Evolutionary conservation across 495 filamentous ascomycete species (phyloP).

Genomic region (Penicillium desertorum): DNA sequence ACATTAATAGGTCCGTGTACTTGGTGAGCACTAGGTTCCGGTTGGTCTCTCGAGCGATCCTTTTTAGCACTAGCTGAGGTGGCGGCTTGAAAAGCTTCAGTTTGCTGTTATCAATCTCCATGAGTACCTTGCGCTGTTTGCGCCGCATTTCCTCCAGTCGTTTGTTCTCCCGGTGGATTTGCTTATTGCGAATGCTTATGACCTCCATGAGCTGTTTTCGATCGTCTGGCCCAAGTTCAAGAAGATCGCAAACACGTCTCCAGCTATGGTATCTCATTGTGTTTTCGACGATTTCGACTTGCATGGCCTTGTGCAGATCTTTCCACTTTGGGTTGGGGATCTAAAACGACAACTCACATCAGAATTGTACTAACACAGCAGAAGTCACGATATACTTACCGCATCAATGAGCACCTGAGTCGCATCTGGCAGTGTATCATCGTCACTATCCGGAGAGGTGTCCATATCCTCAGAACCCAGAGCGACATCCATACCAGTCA

Average conservation of each 20-base stretch:
- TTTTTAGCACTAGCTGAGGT: conserved; percentile 26
- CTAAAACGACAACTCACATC: neutral
- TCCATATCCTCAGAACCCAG: conserved; percentile 15
- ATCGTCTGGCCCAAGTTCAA: conserved; percentile 32
- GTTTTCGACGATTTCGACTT: conserved; percentile 39
- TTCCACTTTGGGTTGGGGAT: conserved; percentile 31
- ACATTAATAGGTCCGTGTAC: conserved; percentile 27
- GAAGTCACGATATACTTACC: conserved; percentile 13
- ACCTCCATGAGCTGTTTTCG: conserved; percentile 13
- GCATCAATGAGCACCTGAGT: conserved; percentile 12
- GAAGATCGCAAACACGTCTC: conserved; percentile 17
- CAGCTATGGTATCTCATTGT: conserved; percentile 26
- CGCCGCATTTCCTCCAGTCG: conserved; percentile 31
- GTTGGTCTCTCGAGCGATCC: conserved; percentile 16
- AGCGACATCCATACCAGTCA: conserved; percentile 1
- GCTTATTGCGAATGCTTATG: conserved; percentile 24
- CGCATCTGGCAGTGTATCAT: conserved; percentile 10
- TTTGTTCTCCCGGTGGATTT: conserved; percentile 30
- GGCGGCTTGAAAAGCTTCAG: conserved; percentile 18
- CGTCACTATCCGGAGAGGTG: conserved; percentile 26
- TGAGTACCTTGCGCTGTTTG: conserved; percentile 31
- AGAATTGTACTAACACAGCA: neutral
- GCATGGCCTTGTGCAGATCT: conserved; percentile 34
- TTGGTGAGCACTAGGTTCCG: conserved; percentile 13
- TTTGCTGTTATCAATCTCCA: conserved; percentile 34